Base-by-base conservation (phyloP, 2,329 filamentous ascomycete genomes). In the Colletotrichum liriopes region DNA sequence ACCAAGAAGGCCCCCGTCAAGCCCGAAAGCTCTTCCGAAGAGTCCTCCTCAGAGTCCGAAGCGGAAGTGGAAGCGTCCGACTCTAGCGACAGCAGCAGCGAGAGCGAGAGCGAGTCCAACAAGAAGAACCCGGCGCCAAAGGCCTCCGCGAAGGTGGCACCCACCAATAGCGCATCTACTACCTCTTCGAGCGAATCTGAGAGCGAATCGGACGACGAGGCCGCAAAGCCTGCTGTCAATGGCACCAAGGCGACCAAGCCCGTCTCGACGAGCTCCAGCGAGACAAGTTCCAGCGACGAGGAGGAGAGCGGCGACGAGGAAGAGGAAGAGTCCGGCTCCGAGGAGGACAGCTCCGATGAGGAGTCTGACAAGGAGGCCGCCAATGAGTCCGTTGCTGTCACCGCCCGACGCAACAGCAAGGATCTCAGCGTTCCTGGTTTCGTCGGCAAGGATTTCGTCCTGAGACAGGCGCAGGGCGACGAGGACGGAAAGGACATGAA, bases 361-460 rank as follows among this genome's bases (percentile, higher is more conserved):
- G 73, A 69, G 16, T 66, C 71, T 18, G 65, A 76, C 14, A 74
- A 74, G 14, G 72, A 75, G 52, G 76, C 72, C 73, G 78, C 76
- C 4, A 82, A 85, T 54, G 79, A 84, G 74, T 83, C 85, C 1
- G 82, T 83, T 72, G 77, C 78, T 23, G 72, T 81, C 39, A 72
- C 66, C 2, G 71, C 75, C 29, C 78, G 81, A 58, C 81, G 81
- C 20, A 75, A 80, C 51, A 63, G 70, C 76, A 79, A 79, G 85
- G 86, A 71, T 11, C 59, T 67, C 26, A 51, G 12, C 56, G 72
- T 88, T 3, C 81, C 83, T 37, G 83, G 84, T 47, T 82, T 88
- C 43, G 81, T 88, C 45, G 83, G 83, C 16, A 88, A 86, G 7
- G 86, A 88, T 67, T 90, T 90, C 74, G 82, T 85, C 71, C 80